These are phyloP conservation scores for Didymella segeticola DNA, from an alignment of 2,329 filamentous ascomycete species.

Conservation along the genomic window DNA sequence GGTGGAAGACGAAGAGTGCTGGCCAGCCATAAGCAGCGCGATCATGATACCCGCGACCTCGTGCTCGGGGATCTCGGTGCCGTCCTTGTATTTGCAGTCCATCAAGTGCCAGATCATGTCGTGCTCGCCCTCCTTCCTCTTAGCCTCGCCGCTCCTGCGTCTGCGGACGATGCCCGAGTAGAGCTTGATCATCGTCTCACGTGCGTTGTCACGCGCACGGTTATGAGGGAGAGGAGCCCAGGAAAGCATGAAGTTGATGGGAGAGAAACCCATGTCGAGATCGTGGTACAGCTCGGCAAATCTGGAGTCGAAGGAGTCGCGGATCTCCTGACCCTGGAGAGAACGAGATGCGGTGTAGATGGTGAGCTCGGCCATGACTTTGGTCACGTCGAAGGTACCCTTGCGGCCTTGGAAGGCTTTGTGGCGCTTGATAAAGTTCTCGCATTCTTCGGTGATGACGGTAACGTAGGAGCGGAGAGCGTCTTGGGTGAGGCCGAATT, in stretches of 20 bases:
- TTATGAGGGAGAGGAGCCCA: slow-evolving; percentile 92
- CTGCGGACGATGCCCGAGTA: slow-evolving; percentile 84
- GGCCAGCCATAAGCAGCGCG: slow-evolving; percentile 87
- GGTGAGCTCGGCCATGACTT: slow-evolving; percentile 82
- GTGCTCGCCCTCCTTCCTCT: slow-evolving; percentile 55
- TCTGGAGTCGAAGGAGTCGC: slow-evolving; percentile 77
- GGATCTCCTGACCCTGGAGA: slow-evolving; percentile 83
- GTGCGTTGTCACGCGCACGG: slow-evolving; percentile 78
- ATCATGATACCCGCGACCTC: slow-evolving; percentile 96
- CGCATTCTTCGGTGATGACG: slow-evolving; percentile 77
- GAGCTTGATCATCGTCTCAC: slow-evolving; percentile 78
- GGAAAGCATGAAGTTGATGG: slow-evolving; percentile 88
- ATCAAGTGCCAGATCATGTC: slow-evolving; percentile 94
- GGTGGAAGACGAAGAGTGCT: slow-evolving; percentile 86
- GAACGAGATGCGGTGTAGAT: slow-evolving; percentile 89
- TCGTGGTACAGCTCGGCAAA: slow-evolving; percentile 87
- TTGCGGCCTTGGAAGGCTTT: slow-evolving; percentile 70
- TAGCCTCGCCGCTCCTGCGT: slow-evolving; percentile 63
- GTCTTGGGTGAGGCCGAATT: slow-evolving; percentile 77
- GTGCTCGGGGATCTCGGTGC: slow-evolving; percentile 76
- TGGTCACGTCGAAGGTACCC: slow-evolving; percentile 74
- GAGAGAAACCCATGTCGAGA: slow-evolving; percentile 86
- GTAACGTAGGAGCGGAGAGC: slow-evolving; percentile 79
- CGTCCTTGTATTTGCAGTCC: slow-evolving; percentile 85
- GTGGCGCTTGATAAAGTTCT: slow-evolving; percentile 73